phyloP scores from a whole-genome alignment of 116 monocot genomes.

The Iris pallida region DNA sequence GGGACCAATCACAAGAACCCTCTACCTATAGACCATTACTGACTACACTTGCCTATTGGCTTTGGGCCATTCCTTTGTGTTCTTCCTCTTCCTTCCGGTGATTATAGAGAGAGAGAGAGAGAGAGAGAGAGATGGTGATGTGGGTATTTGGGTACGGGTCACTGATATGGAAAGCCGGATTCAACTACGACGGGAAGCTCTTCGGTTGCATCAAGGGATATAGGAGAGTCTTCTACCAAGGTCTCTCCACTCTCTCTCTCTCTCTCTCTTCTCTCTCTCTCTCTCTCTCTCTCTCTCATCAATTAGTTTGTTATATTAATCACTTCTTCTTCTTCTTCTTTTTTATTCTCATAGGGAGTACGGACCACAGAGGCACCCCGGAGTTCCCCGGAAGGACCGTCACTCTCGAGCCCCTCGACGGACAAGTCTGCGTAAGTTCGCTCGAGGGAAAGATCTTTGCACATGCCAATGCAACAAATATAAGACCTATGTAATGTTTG shows the following conservation, averaged over 20 bases:
- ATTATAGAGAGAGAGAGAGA: conserved; percentile 9
- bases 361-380: conserved; percentile 92
- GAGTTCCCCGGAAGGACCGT: conserved; percentile 87
- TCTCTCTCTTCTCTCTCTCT: neutral
- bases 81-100: neutral
- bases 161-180: conserved; percentile 90
- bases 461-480: too few species aligned
- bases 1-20: neutral
- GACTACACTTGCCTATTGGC: neutral
- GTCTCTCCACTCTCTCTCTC: neutral
- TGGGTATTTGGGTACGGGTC: conserved; percentile 98
- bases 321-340: conserved; percentile 1
- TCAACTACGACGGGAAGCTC: conserved; percentile 64
- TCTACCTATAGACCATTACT: neutral
- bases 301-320: neutral
- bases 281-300: conserved; percentile 10
- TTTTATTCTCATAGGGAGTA: conserved; percentile 56
- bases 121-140: conserved; percentile 44
- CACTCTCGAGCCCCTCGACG: conserved; percentile 52
- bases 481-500: too few species aligned
- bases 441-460: neutral
- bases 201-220: conserved; percentile 81
- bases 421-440: conserved; percentile 61
- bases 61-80: neutral
- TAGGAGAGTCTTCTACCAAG: conserved; percentile 93